Base-by-base conservation (phyloP, 208 protist genomes). In the Trypanosoma theileri region DNA sequence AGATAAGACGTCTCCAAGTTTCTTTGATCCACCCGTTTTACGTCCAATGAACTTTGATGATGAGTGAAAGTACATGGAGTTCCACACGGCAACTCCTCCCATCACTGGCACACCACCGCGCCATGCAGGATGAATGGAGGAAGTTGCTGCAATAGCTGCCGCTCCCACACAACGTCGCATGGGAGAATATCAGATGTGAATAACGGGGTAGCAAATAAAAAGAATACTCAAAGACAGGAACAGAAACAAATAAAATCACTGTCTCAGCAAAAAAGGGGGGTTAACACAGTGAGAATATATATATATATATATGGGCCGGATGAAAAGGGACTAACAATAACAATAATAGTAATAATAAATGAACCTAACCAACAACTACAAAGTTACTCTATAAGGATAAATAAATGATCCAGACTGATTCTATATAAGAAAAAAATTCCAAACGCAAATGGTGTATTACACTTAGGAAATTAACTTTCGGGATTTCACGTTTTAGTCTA, bases 151-250 rank as follows among this genome's bases (percentile, higher is more conserved):
- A 17, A 45, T 8, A n/a, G 64, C 16, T 1, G 44, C 31, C 4
- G 28, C 40, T 16, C 24, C 60, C 31, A 61, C 64, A 44, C 55
- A 69, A 10, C 64, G 64, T 6, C 64, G 51, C 64, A 69, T 69
- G 19, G 22, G 16, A 21, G 21, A 13, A 57, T 10, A 14, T 19
- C 8, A 19, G 12, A 52, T 17, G 8, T 24, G 22, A 24, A 52
- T 19, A 14, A 28, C 7, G 28, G 4, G 7, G 26, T 35, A 14
- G 17, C 28, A 28, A 58, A 58, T 28, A 28, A 58, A 6, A 24
- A 24, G 19, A 58, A 28, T 19, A 59, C 10, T 2, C 1, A 41
- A 1, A 59, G 16, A 41, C 8, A 11, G 0, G 9, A 19, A 19
- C 8, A 10, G 11, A 31, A 40, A 41, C 11, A 40, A n/a, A 13